These are phyloP conservation scores for Lentinus tigrinus DNA, from an alignment of 768 basidiomycete genomes.

Conservation along the genomic window DNA sequence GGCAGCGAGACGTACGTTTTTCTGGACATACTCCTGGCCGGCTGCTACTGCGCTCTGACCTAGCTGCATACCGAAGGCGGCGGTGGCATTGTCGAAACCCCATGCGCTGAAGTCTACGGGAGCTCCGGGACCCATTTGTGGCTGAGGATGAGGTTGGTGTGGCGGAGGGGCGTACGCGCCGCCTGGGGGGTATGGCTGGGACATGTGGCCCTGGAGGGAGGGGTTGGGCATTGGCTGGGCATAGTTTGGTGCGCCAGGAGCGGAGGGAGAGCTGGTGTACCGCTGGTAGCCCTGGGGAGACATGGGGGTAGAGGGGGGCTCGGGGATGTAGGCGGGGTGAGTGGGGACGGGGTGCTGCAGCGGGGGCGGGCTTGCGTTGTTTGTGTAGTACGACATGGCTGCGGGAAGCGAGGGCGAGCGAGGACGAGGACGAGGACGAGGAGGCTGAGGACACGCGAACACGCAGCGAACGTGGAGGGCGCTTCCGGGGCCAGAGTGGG, in stretches of 20 bases:
- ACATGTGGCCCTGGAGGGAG: not conserved
- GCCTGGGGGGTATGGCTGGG: slow-evolving; percentile 12
- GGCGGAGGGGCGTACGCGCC: slow-evolving; percentile 26
- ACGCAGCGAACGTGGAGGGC: slow-evolving; percentile 6
- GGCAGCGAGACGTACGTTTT: slow-evolving; percentile 62
- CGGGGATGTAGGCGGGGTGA: slow-evolving; percentile 82
- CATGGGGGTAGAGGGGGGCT: slow-evolving; percentile 72
- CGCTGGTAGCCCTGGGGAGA: slow-evolving; percentile 78
- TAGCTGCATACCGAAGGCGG: slow-evolving; percentile 95
- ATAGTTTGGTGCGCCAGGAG: slow-evolving; percentile 28
- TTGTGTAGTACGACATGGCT: slow-evolving; percentile 39
- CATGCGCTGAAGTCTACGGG: slow-evolving; percentile 62
- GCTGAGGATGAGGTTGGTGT: slow-evolving; percentile 34
- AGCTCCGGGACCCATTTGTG: slow-evolving; percentile 34
- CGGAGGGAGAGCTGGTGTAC: slow-evolving; percentile 62
- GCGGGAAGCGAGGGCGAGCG: not conserved
- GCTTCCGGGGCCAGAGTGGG: too few relatives aligned
- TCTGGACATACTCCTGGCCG: slow-evolving; percentile 93
- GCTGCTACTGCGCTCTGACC: slow-evolving; percentile 89
- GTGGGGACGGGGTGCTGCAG: slow-evolving; percentile 88
- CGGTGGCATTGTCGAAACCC: slow-evolving; percentile 91
- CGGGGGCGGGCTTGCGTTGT: slow-evolving; percentile 64
- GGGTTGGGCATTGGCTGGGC: slow-evolving; percentile 27
- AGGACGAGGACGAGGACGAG: not conserved
- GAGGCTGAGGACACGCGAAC: too few relatives aligned